These are phyloP conservation scores for Triglochin maritima DNA, from an alignment of 106 monocot genomes.

Conservation along the genomic window DNA sequence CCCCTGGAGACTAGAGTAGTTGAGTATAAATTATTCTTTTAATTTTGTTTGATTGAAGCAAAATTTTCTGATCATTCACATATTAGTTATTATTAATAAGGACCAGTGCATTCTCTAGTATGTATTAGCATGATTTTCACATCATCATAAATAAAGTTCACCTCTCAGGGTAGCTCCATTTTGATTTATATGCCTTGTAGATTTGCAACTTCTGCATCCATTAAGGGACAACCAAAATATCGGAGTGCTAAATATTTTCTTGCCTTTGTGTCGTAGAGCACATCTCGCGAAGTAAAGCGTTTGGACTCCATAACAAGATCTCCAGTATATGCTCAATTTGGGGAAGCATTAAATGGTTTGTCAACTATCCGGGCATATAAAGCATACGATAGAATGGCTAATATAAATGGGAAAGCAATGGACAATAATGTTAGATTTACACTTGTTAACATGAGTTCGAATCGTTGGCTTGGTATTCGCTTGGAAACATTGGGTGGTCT, in stretches of 20 bases:
- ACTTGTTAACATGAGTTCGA: slow-evolving; percentile 82
- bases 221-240: too few relatives aligned
- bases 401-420: slow-evolving; percentile 91
- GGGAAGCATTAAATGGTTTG: slow-evolving; percentile 90
- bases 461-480: slow-evolving; percentile 91
- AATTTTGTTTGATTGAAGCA: too few relatives aligned
- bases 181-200: too few relatives aligned
- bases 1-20: too few relatives aligned
- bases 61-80: too few relatives aligned
- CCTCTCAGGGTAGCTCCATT: too few relatives aligned
- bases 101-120: too few relatives aligned
- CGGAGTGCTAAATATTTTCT: background rate
- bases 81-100: too few relatives aligned
- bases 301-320: slow-evolving; percentile 96
- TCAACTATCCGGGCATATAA: slow-evolving; percentile 95
- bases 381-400: slow-evolving; percentile 96
- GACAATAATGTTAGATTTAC: slow-evolving; percentile 96
- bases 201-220: too few relatives aligned
- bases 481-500: slow-evolving; percentile 83
- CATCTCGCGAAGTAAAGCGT: slow-evolving; percentile 89
- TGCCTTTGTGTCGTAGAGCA: slow-evolving; percentile 36
- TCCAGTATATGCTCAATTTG: slow-evolving; percentile 98
- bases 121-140: too few relatives aligned
- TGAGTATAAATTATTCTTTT: too few relatives aligned
- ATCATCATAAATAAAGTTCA: too few relatives aligned